Evolutionary conservation across 768 basidiomycete genomes (phyloP).

Genomic region (Kwoniella europaea): DNA sequence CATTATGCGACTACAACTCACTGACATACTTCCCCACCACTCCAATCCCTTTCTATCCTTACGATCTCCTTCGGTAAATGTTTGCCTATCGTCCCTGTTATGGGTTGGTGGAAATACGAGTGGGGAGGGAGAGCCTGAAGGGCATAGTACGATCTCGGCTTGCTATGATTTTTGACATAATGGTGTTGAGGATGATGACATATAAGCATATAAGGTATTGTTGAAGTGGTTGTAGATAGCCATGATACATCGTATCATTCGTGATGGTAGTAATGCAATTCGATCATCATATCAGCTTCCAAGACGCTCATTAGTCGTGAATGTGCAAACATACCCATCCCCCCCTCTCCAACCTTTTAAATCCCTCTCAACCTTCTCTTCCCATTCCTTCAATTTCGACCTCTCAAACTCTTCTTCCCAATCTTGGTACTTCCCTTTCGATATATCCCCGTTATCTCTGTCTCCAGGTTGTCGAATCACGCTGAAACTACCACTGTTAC

Average conservation of each 20-base stretch:
- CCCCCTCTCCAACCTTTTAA: conserved; percentile 48
- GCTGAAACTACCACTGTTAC: conserved; percentile 8
- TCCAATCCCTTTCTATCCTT: conserved; percentile 89
- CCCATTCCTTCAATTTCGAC: conserved; percentile 26
- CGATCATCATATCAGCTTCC: no score
- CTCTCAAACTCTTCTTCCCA: conserved; percentile 43
- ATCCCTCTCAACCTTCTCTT: conserved; percentile 38
- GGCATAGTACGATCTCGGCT: conserved; percentile 50
- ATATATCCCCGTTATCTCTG: background rate
- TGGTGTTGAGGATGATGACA: no score
- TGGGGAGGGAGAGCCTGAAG: conserved; percentile 41
- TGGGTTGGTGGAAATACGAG: conserved; percentile 70
- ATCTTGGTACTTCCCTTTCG: conserved; percentile 19
- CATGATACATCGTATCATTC: no score
- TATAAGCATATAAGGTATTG: no score
- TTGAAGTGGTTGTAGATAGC: no score
- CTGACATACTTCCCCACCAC: conserved; percentile 84
- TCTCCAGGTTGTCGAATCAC: conserved; percentile 14
- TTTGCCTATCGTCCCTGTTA: conserved; percentile 81
- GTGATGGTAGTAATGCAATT: no score
- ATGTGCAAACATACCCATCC: conserved; percentile 32
- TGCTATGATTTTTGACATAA: background rate
- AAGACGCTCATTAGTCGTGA: no score
- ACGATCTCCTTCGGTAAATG: conserved; percentile 92
- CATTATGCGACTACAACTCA: conserved; percentile 37